These are phyloP conservation scores for Boletus hoseneyae DNA, from an alignment of 1,284 basidiomycete species.

Conservation along the genomic window DNA sequence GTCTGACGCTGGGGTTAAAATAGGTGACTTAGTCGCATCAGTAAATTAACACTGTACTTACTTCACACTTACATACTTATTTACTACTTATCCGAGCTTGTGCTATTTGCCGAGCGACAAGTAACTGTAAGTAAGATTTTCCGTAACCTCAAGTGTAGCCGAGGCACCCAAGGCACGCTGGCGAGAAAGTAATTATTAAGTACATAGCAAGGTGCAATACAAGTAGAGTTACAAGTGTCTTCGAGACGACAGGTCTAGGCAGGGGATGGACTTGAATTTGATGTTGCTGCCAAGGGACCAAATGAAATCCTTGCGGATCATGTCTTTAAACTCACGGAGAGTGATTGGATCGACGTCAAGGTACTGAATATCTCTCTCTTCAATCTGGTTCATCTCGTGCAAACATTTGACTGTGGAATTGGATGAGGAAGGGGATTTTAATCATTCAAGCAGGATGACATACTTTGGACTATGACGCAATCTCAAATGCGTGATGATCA, in stretches of 20 bases:
- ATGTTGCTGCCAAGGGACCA: constrained; percentile 45
- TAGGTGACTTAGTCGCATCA: too few species aligned
- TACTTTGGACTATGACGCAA: background rate
- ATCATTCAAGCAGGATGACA: too few species aligned
- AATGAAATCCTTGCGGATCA: constrained; percentile 62
- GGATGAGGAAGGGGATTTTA: constrained; percentile 40
- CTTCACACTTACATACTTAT: too few species aligned
- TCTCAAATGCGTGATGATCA: constrained; percentile 28
- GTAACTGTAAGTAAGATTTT: too few species aligned
- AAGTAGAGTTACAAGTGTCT: constrained; percentile 14
- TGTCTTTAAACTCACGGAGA: constrained; percentile 60
- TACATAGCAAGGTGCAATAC: too few species aligned
- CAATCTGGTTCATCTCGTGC: constrained; percentile 95
- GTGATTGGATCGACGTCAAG: constrained; percentile 73
- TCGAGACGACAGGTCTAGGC: constrained; percentile 33
- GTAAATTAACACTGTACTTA: too few species aligned
- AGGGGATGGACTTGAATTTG: constrained; percentile 47
- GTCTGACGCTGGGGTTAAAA: too few species aligned
- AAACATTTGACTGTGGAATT: constrained; percentile 60
- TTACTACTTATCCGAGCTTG: too few species aligned
- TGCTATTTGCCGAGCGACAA: too few species aligned
- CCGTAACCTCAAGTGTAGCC: too few species aligned
- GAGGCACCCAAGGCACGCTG: too few species aligned
- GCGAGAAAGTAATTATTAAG: too few species aligned
- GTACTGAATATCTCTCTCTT: constrained; percentile 90